These are phyloP conservation scores for Boletus sensibilis DNA, from an alignment of 768 basidiomycete species.

Conservation along the genomic window DNA sequence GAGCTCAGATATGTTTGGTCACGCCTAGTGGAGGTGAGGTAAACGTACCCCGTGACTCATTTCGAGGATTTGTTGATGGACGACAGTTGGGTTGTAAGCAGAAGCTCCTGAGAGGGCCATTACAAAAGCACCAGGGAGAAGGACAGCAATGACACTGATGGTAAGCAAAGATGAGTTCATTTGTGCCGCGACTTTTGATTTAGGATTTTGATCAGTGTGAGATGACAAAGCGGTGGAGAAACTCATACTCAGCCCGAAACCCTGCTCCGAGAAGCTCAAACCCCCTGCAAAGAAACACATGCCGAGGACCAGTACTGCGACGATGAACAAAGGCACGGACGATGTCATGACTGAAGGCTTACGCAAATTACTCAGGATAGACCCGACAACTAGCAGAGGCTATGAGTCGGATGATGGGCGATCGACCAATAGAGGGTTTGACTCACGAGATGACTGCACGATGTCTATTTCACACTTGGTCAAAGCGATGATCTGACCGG, in stretches of 20 bases:
- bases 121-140: slow-evolving; percentile 76
- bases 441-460: slow-evolving; percentile 76
- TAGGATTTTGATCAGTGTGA: background rate
- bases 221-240: background rate
- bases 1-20: slow-evolving; percentile 2
- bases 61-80: slow-evolving; percentile 51
- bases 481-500: slow-evolving; percentile 69
- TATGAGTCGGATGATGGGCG: background rate
- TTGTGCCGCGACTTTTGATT: slow-evolving; percentile 59
- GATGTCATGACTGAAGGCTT: slow-evolving; percentile 18
- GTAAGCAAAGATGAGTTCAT: slow-evolving; percentile 72
- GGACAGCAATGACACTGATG: slow-evolving; percentile 73
- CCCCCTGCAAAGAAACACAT: slow-evolving; percentile 87
- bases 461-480: slow-evolving; percentile 78
- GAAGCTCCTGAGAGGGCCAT: slow-evolving; percentile 44
- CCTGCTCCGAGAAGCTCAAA: slow-evolving; percentile 72
- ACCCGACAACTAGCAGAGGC: slow-evolving; percentile 65
- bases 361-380: slow-evolving; percentile 77
- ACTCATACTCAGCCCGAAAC: slow-evolving; percentile 64
- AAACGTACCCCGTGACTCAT: slow-evolving; percentile 74
- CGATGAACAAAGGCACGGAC: background rate
- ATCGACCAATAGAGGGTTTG: background rate
- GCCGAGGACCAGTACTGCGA: slow-evolving; percentile 75
- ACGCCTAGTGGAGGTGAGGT: background rate
- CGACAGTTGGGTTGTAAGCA: slow-evolving; percentile 16